Evolutionary conservation across 768 basidiomycete species (phyloP).

Genomic region (Phylloporus sp.): DNA sequence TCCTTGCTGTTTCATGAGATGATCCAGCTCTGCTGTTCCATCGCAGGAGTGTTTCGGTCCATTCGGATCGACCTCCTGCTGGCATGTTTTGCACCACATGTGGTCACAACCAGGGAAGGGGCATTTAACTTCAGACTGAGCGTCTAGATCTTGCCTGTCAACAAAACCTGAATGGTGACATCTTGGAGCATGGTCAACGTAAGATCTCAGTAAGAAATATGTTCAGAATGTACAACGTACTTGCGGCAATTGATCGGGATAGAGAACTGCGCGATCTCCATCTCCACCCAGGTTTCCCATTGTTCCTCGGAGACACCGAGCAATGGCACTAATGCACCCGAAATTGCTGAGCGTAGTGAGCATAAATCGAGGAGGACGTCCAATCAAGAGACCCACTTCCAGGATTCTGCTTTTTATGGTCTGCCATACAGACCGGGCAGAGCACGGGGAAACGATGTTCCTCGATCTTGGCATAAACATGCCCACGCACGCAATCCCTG

Average conservation of each 20-base stretch:
- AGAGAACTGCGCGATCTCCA: constrained; percentile 42
- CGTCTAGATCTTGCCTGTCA: constrained; percentile 43
- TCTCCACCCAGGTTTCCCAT: constrained; percentile 40
- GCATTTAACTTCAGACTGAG: constrained; percentile 40
- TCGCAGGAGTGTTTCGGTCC: constrained; percentile 54
- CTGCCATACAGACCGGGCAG: constrained; percentile 52
- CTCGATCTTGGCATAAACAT: constrained; percentile 44
- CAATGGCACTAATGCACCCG: constrained; percentile 33
- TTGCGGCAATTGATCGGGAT: constrained; percentile 44
- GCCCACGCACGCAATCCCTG: constrained; percentile 42
- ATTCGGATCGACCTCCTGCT: constrained; percentile 33
- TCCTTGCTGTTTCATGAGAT: constrained; percentile 46
- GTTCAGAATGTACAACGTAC: constrained; percentile 28
- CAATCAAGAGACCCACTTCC: constrained; percentile 22
- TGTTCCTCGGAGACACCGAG: constrained; percentile 44
- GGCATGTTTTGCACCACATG: constrained; percentile 59
- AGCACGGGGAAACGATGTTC: constrained; percentile 54
- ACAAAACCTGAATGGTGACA: constrained; percentile 49
- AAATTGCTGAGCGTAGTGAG: constrained; percentile 31
- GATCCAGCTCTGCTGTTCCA: constrained; percentile 47
- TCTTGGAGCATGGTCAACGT: constrained; percentile 28
- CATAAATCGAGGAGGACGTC: neutral
- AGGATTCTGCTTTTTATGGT: constrained; percentile 25
- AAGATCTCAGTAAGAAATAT: neutral
- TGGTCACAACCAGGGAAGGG: constrained; percentile 45